A percentile compares a stretch with the other conserved stretches of the same genome.
phyloP scores from a whole-genome alignment of 75 land plant species.

The Ceratopteris richardii region DNA sequence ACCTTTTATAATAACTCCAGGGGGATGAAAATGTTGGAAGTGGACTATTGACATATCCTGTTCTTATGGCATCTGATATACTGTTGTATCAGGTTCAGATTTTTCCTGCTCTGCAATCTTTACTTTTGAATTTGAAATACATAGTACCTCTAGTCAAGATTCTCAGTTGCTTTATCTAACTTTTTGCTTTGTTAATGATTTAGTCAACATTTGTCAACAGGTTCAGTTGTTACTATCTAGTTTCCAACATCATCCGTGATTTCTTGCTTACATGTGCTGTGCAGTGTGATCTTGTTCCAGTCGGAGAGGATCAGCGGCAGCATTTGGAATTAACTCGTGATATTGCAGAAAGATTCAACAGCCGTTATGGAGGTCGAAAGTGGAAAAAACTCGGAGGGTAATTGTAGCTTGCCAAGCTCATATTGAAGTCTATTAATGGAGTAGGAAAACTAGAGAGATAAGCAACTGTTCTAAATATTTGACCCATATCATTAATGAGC shows the following conservation, averaged over 20 bases:
- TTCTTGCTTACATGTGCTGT: background rate
- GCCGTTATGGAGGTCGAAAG: constrained; percentile 82
- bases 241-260: constrained; percentile 4
- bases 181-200: no score
- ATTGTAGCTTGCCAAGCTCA: constrained; percentile 7
- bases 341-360: constrained; percentile 79
- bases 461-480: no score
- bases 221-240: background rate
- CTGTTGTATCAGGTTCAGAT: constrained; percentile 86
- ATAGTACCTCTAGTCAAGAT: no score
- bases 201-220: no score
- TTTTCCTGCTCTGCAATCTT: background rate
- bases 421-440: background rate
- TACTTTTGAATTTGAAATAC: no score
- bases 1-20: no score
- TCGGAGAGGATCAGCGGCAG: constrained; percentile 96
- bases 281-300: constrained; percentile 92
- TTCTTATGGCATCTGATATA: constrained; percentile 98
- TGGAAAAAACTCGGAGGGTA: constrained; percentile 99
- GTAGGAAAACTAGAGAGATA: background rate
- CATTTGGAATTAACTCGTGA: constrained; percentile 94
- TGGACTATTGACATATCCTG: constrained; percentile 89
- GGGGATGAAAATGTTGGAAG: constrained; percentile 95
- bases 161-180: no score
- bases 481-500: no score